Percentiles rank a stretch among this genome's conserved stretches.
phyloP scores from a whole-genome alignment of 768 basidiomycete genomes.

The Kondoa subrosea region DNA sequence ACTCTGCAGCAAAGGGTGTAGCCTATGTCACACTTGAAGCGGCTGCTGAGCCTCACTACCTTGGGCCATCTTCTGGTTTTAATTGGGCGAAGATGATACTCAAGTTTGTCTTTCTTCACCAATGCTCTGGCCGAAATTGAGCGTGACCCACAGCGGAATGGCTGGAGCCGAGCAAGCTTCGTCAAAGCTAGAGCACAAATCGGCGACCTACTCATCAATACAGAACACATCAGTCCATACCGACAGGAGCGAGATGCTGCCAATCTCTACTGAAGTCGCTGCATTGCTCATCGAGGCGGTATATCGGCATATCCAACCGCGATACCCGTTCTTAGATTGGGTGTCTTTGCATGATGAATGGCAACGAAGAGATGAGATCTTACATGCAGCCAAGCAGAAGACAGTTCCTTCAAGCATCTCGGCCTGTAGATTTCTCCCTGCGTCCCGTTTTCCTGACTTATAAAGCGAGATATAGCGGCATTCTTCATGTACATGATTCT shows the following conservation, averaged over 20 bases:
- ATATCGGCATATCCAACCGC: not conserved
- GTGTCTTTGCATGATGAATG: not conserved
- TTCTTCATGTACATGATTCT: slow-evolving; percentile 21
- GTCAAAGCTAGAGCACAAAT: not conserved
- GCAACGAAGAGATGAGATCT: not conserved
- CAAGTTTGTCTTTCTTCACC: not conserved
- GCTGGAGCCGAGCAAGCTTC: not conserved
- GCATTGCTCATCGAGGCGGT: not conserved
- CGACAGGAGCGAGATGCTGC: not conserved
- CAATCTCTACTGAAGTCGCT: not conserved
- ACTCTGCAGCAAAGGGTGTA: not conserved
- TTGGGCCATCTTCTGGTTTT: not conserved
- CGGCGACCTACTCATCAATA: not conserved
- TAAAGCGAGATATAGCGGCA: not conserved
- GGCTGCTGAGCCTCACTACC: not conserved
- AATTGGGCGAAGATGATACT: not conserved
- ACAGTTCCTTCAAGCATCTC: not conserved
- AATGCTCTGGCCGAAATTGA: no score
- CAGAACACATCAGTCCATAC: not conserved
- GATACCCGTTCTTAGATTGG: not conserved
- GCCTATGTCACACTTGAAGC: not conserved
- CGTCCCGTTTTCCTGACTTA: not conserved
- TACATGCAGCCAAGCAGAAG: not conserved
- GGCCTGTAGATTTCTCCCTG: not conserved
- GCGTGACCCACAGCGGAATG: not conserved